Percentiles rank a stretch among this genome's conserved stretches.
These are phyloP conservation scores for Plasmopara viticola DNA, from an alignment of 352 stramenopile genomes.

Conservation along the genomic window DNA sequence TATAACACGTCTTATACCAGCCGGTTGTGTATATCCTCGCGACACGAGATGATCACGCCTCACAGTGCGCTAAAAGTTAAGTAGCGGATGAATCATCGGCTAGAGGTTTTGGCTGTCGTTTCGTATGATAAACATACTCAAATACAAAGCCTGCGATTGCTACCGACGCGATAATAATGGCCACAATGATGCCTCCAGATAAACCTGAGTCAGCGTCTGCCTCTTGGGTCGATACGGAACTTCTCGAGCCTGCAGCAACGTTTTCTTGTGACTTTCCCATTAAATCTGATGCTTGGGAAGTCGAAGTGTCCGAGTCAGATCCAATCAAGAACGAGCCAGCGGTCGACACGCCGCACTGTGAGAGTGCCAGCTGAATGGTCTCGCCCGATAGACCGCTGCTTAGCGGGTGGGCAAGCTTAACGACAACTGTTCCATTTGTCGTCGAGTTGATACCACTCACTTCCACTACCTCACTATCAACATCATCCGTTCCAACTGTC, in stretches of 20 bases:
- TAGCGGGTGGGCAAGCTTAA: conserved; percentile 32
- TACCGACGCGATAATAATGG: conserved; percentile 57
- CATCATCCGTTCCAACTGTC: conserved; percentile 11
- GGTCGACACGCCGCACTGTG: conserved; percentile 37
- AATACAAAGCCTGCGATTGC: conserved; percentile 61
- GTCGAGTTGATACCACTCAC: conserved; percentile 34
- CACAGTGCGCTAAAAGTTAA: conserved; percentile 15
- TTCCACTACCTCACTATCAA: conserved; percentile 14
- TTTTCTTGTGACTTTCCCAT: conserved; percentile 9
- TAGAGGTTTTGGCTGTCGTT: conserved; percentile 30
- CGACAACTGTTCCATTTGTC: conserved; percentile 34
- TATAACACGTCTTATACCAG: too few relatives aligned
- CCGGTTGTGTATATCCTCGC: too few relatives aligned
- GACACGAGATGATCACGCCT: too few relatives aligned
- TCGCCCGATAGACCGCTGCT: conserved; percentile 23
- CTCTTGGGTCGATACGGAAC: conserved; percentile 46
- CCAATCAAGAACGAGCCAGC: conserved; percentile 15
- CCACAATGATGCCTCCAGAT: conserved; percentile 60
- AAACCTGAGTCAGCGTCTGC: conserved; percentile 44
- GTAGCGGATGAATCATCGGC: conserved; percentile 15
- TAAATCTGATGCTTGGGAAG: conserved; percentile 11
- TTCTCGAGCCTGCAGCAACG: conserved; percentile 8
- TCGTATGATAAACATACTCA: conserved; percentile 69
- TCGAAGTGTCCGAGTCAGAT: conserved; percentile 16
- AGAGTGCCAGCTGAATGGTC: conserved; percentile 36